Evolutionary conservation across 1,284 basidiomycete species (phyloP), one percentile per base, ranked within the genome.

Genomic region (Coniophora puteana): DNA sequence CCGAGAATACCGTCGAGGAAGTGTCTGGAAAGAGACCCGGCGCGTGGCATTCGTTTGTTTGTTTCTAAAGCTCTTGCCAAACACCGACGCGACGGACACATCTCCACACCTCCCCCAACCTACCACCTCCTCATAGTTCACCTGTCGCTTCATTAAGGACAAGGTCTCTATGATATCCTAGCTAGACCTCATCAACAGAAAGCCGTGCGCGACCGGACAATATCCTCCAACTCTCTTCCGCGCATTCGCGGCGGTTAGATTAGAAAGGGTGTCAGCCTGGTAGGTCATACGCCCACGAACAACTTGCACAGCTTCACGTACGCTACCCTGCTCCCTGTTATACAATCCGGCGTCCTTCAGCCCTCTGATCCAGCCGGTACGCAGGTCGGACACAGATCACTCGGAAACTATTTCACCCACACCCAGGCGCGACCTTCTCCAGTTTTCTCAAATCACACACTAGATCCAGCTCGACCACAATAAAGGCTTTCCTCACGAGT

Each of bases 401-500:
- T 54, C 66, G 2, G 67, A 76, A 50, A 81, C 83, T 35, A 57
- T 76, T 30, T 69, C 80, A 1, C 80, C 80, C 0, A 69, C 69
- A 25, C 80, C 80, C 16, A 71, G 71, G 11, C 65, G 77, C 25
- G 75, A 80, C 50, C 62, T 77, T 36, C 60, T 79, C 12, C 73
- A 80, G 41, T 67, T 64, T 38, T 66, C 66, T 14, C 68, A 71
- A 41, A 69, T 69, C 46, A 68, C 71, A 45, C 68, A 71, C 30
- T 79, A 77, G 72, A 62, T 80, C n/a, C 63, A 64, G 36, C 28
- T 46, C 3, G 47, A 45, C 1, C 23, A 63, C 57, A 29, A 71
- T 61, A 8, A 21, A 3, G 51, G 52, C 29, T 16, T 21, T 14
- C 8, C 33, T 31, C 46, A 44, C 16, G 26, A 38, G 3, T 53